Conservation (phyloP, 2,329 filamentous ascomycete genomes). For the Mariannaea sp. region DNA sequence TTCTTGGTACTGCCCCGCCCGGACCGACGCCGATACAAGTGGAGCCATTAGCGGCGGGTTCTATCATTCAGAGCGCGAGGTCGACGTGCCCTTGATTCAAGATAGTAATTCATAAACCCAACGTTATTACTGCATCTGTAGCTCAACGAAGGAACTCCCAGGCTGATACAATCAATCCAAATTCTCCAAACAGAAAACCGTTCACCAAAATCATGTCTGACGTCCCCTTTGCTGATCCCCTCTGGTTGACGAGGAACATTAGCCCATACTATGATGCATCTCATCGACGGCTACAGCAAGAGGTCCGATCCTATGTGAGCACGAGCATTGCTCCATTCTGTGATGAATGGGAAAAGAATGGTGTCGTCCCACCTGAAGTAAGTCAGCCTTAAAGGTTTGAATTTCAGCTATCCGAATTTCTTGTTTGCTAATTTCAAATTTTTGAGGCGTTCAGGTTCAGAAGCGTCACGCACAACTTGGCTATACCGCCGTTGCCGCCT, state of each 20-base stretch:
- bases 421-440: neutral
- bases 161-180: no score
- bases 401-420: no score
- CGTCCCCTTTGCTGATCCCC: constrained; percentile 23
- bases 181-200: neutral
- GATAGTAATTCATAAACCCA: no score
- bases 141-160: no score
- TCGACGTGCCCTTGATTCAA: no score
- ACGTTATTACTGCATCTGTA: no score
- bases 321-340: constrained; percentile 10
- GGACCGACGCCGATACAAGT: no score
- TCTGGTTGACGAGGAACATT: constrained; percentile 17
- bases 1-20: no score
- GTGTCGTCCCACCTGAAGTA: constrained; percentile 10
- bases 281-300: constrained; percentile 17
- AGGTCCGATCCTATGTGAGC: constrained; percentile 16
- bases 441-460: neutral
- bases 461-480: constrained; percentile 11
- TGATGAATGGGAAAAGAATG: constrained; percentile 8
- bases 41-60: no score
- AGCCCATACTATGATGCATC: constrained; percentile 20
- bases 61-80: no score
- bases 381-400: neutral
- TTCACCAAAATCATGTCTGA: constrained; percentile 4
- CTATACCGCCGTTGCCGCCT: constrained; percentile 9